These are phyloP conservation scores for Capsicum chinense DNA, from an alignment of 257 asterid species.

Conservation along the genomic window DNA sequence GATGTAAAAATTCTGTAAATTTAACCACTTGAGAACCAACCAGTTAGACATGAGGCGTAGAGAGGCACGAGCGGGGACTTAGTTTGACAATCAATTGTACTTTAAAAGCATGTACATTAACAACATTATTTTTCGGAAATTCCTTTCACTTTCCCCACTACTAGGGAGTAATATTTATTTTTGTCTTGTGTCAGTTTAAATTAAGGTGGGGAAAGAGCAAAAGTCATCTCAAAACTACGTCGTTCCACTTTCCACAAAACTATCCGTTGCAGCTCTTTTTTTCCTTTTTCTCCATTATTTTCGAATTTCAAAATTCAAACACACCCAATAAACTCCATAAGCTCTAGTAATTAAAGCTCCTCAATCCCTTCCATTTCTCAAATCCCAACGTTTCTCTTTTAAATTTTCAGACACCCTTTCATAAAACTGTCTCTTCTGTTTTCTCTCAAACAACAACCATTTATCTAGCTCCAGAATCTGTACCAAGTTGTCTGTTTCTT, in stretches of 20 bases:
- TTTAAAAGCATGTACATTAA: constrained; percentile 25
- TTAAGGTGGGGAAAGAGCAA: background rate
- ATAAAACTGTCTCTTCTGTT: background rate
- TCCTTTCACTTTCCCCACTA: constrained; percentile 28
- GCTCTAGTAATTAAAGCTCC: constrained; percentile 44
- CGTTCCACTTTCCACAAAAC: constrained; percentile 35
- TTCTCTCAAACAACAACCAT: background rate
- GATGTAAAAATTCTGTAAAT: no score
- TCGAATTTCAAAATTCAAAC: constrained; percentile 59
- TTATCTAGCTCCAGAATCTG: background rate
- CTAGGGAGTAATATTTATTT: no score
- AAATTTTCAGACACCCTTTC: constrained; percentile 8
- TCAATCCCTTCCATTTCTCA: background rate
- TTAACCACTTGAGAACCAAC: no score
- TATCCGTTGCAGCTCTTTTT: constrained; percentile 66
- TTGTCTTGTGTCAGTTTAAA: constrained; percentile 13
- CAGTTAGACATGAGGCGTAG: no score
- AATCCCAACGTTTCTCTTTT: constrained; percentile 34
- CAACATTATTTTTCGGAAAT: constrained; percentile 23
- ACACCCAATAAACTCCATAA: constrained; percentile 9
- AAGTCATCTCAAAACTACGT: constrained; percentile 25
- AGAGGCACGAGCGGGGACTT: background rate
- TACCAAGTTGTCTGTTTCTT: background rate
- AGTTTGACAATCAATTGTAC: background rate
- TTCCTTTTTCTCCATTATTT: constrained; percentile 26